Evolutionary conservation across 768 basidiomycete genomes (phyloP), one percentile per base, ranked within the genome.

Genomic region (Pleurotus tuber-regium): DNA sequence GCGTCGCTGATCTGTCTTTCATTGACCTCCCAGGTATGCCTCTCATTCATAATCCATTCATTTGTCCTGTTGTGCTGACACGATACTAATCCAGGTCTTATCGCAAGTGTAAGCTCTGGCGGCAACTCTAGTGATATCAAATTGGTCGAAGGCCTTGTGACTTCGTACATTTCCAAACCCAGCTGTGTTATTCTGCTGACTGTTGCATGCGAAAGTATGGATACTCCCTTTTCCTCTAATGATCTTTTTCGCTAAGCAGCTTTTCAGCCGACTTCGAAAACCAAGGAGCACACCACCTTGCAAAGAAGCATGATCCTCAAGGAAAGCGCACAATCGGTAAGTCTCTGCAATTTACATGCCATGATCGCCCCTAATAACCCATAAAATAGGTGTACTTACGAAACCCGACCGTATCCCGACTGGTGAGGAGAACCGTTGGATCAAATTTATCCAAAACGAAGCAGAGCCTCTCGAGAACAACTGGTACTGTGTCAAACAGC

Each of bases 231-330:
- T 47, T 19, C 28, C 8, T 26, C 16, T n/a, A 26, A 38, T n/a
- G n/a, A n/a, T 25, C 25, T 10, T 31, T n/a, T 48, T 46, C 16
- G 40, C 21, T 11, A 39, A 38, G 8, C 50, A 12, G 26, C 7
- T 29, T 35, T 38, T 25, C 42, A 91, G 89, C 87, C 46, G 87
- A 92, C 55, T 87, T 87, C 19, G 86, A 90, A 57, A 92, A 88
- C 36, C 88, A 91, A 62, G 84, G 83, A 0, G 88, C 88, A 0
- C 82, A 85, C 52, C 69, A 76, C n/a, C 67, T 91, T 0, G 80
- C 86, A 0, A 84, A 82, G 58, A 43, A 67, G 11, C 67, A 76
- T 43, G 87, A 90, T 54, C 79, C 82, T 0, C 67, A 78, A 1
- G 87, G 88, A 0, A 75, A 73, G 43, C 74, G 87, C 4, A 91